Evolutionary conservation across 345 rosid genomes (phyloP), one percentile per base, ranked within the genome.

Genomic region (Citrus mangshanensis): DNA sequence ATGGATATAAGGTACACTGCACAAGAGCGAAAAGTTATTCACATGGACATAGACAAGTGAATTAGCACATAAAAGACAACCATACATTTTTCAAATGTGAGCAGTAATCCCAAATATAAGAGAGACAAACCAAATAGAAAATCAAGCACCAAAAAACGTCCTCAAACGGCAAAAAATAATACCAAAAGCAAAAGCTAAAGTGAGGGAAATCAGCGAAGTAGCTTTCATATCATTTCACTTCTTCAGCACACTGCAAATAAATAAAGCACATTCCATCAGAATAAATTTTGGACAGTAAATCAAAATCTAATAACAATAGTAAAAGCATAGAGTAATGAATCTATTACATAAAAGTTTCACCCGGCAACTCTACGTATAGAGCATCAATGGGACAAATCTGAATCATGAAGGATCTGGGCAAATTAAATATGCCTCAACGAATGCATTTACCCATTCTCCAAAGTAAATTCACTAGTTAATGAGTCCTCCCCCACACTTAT

Each of bases 211-310:
- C 55, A 69, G 61, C 42, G 35, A 40, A 76, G 61, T n/a, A 54
- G 28, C 74, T 60, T 42, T 72, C 54, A 35, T 24, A 66, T 81
- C 68, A 19, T 72, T 66, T 92, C 92, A 83, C 83, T 85, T 90
- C 90, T 88, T 91, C 83, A 93, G 83, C 76, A 87, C 97, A 78
- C 97, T 93, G 92, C 82, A 91, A 66, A 46, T 3, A 46, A 42
- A 13, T 46, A 46, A 12, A 46, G 51, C 14, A 10, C 51, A 46
- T 13, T 46, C 75, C 46, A 60, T 74, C 24, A 73, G 62, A 71
- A 38, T 68, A 67, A 65, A 4, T 79, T 70, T 68, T 70, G 58
- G 75, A 66, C 38, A 32, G 42, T 7, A 56, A 32, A 63, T 18
- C 34, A 49, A 60, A 49, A 58, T 9, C 38, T 42, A 25, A 49